phyloP scores from a whole-genome alignment of 2,329 filamentous ascomycete genomes.

The Pseudohalonectria lignicola region DNA sequence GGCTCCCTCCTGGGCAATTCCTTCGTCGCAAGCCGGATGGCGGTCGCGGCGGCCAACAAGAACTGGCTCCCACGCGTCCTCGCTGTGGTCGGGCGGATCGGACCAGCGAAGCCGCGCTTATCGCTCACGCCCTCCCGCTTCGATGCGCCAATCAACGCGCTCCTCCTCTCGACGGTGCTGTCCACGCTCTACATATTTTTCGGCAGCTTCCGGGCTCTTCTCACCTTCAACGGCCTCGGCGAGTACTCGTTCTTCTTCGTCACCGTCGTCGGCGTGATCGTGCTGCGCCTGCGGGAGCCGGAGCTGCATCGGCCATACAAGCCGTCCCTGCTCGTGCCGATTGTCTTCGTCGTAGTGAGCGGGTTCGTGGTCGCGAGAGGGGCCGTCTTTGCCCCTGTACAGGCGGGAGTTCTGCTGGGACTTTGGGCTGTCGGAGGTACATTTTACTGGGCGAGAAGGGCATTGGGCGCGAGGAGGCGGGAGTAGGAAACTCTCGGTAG shows the following conservation, averaged over 20 bases:
- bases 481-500: too few species aligned
- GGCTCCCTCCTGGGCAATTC: constrained; percentile 53
- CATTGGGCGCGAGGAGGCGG: too few species aligned
- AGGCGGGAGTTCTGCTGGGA: constrained; percentile 37
- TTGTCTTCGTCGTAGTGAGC: constrained; percentile 44
- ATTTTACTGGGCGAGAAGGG: constrained; percentile 21
- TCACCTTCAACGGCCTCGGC: constrained; percentile 49
- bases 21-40: constrained; percentile 50
- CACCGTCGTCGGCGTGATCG: constrained; percentile 45
- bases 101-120: constrained; percentile 10
- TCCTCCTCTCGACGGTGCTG: constrained; percentile 35
- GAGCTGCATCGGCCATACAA: constrained; percentile 43
- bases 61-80: constrained; percentile 37
- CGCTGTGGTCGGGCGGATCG: constrained; percentile 30
- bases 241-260: constrained; percentile 56
- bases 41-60: constrained; percentile 43
- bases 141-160: constrained; percentile 43
- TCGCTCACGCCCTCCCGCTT: constrained; percentile 14
- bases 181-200: constrained; percentile 47
- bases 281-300: constrained; percentile 46
- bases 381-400: constrained; percentile 44
- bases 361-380: constrained; percentile 48
- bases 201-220: constrained; percentile 45
- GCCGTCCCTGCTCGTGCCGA: constrained; percentile 36
- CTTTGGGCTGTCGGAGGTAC: constrained; percentile 38